Conservation (phyloP, 441 rosid species). For the Theobroma grandiflorum region DNA sequence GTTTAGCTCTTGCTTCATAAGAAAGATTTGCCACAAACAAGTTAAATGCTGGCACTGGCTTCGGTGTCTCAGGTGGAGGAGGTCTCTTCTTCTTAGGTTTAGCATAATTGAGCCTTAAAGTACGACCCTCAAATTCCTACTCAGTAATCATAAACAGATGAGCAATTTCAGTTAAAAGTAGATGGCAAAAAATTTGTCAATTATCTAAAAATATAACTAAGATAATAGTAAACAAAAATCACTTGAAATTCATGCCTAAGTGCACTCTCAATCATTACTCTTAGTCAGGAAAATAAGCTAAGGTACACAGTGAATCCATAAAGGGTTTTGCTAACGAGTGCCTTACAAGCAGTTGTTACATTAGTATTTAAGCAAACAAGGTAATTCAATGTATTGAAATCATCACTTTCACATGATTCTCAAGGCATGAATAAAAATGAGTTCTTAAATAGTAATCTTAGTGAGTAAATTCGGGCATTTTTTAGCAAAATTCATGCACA, state of each 20-base stretch:
- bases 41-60: conserved; percentile 60
- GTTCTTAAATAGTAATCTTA: not conserved
- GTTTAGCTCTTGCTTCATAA: conserved; percentile 68
- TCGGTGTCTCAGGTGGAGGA: conserved; percentile 46
- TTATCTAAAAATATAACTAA: not conserved
- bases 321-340: not conserved
- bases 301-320: not conserved
- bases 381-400: not conserved
- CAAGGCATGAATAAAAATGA: not conserved
- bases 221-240: not conserved
- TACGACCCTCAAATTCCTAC: conserved; percentile 82
- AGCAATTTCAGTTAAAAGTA: not conserved
- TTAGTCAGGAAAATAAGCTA: not conserved
- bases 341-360: not conserved
- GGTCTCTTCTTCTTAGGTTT: conserved; percentile 60
- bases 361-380: not conserved
- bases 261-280: not conserved
- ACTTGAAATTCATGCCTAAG: not conserved
- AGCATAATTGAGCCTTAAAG: conserved; percentile 65
- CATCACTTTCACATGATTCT: not conserved
- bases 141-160: conserved; percentile 11
- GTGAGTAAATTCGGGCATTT: not conserved
- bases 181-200: not conserved
- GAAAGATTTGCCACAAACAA: conserved; percentile 76
- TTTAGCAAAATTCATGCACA: not conserved